Evolutionary conservation across 164 flowering plant genomes (phyloP).

Genomic region (Magnolia officinalis): DNA sequence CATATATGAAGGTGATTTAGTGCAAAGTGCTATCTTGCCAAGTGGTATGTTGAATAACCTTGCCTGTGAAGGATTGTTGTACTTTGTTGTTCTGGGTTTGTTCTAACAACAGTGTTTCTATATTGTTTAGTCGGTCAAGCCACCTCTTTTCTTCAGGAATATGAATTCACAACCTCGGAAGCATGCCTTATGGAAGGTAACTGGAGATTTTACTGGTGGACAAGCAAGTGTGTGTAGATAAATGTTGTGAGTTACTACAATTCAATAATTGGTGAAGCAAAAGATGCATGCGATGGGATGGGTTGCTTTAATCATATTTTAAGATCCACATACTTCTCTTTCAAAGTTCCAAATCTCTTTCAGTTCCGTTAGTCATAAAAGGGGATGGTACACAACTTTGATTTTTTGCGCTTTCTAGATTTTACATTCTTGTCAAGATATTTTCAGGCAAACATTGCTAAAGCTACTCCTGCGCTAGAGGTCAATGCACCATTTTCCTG

Average conservation of each 20-base stretch:
- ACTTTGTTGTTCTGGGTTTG: background rate
- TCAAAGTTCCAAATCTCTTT: no score
- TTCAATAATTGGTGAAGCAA: no score
- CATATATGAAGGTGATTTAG: constrained; percentile 81
- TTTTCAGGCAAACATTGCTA: no score
- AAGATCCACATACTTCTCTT: no score
- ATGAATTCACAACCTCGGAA: constrained; percentile 90
- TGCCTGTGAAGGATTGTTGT: background rate
- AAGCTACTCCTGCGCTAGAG: no score
- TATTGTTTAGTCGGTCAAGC: constrained; percentile 56
- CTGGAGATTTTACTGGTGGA: constrained; percentile 76
- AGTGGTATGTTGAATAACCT: constrained; percentile 44
- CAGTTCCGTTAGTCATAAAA: no score
- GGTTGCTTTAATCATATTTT: no score
- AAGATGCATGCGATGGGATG: no score
- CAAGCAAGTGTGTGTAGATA: constrained; percentile 72
- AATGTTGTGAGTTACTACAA: background rate
- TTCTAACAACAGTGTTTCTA: constrained; percentile 6
- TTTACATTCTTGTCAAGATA: no score
- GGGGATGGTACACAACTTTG: no score
- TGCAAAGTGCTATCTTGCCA: constrained; percentile 83
- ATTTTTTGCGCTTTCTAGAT: no score
- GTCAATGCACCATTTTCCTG: no score
- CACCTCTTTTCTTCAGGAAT: constrained; percentile 80
- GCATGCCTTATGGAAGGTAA: constrained; percentile 85